Evolutionary conservation across 2,329 filamentous ascomycete genomes (phyloP).

Genomic region (Calonectria ilicicola): DNA sequence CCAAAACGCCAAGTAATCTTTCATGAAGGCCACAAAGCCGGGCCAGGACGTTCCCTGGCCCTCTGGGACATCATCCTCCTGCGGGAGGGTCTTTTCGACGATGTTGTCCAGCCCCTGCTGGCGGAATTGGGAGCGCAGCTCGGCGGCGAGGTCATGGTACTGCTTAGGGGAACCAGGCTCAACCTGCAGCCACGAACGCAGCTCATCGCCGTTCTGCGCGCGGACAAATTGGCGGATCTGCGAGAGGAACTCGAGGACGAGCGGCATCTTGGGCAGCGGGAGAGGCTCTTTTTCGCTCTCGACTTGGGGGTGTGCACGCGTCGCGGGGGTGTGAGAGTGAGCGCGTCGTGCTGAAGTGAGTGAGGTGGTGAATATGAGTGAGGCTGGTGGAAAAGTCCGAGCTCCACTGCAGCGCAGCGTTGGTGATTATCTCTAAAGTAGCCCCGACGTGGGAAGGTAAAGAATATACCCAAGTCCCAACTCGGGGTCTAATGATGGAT

Average conservation of each 20-base stretch:
- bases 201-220: constrained; percentile 71
- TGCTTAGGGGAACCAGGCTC: constrained; percentile 77
- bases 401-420: constrained; percentile 31
- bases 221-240: constrained; percentile 70
- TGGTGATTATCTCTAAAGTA: background rate
- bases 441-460: background rate
- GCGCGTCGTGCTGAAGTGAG: constrained; percentile 4
- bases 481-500: too few species aligned
- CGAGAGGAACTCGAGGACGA: constrained; percentile 75
- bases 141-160: constrained; percentile 75
- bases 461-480: background rate
- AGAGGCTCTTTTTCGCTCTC: background rate
- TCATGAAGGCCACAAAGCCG: constrained; percentile 82
- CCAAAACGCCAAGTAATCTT: constrained; percentile 84
- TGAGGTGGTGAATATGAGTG: constrained; percentile 19
- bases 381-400: constrained; percentile 23
- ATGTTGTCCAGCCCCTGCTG: constrained; percentile 68
- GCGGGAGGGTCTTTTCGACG: constrained; percentile 73
- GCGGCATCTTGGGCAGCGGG: constrained; percentile 61
- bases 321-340: background rate
- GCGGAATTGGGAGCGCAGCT: constrained; percentile 71
- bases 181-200: constrained; percentile 79
- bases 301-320: background rate
- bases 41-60: constrained; percentile 78
- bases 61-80: constrained; percentile 72